Evolutionary conservation across 1,284 basidiomycete species (phyloP).

Genomic region (Limonomyces culmigenus): DNA sequence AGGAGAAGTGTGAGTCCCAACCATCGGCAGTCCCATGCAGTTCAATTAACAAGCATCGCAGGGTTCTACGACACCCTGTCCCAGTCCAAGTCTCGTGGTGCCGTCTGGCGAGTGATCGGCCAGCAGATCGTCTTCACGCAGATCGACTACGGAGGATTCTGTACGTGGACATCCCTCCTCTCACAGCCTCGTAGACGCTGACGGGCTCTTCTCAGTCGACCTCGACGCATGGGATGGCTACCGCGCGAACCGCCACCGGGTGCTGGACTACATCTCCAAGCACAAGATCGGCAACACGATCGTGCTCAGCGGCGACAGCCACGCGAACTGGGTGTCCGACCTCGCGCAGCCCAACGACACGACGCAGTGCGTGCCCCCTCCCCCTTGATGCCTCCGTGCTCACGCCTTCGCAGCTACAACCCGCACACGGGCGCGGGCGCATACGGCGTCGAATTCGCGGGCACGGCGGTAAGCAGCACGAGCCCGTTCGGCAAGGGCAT

Average conservation of each 20-base stretch:
- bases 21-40: neutral
- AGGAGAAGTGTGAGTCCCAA: constrained; percentile 33
- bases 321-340: constrained; percentile 48
- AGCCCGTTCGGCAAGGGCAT: constrained; percentile 32
- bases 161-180: constrained; percentile 15
- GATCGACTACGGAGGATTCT: constrained; percentile 21
- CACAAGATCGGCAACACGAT: constrained; percentile 41
- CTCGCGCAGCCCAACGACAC: too few species aligned
- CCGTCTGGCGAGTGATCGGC: constrained; percentile 41
- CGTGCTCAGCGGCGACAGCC: constrained; percentile 47
- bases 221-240: constrained; percentile 51
- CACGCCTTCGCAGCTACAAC: too few species aligned
- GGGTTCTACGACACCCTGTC: constrained; percentile 37
- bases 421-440: constrained; percentile 33
- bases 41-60: constrained; percentile 7
- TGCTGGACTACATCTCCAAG: constrained; percentile 34
- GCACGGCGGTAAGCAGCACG: constrained; percentile 41
- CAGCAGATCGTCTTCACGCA: constrained; percentile 41
- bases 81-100: constrained; percentile 29
- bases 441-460: constrained; percentile 50
- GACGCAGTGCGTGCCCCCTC: too few species aligned
- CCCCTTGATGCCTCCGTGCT: too few species aligned
- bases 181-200: constrained; percentile 7
- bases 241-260: constrained; percentile 34
- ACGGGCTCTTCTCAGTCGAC: constrained; percentile 8